Conservation (phyloP, 2,329 filamentous ascomycete species). For the Colletotrichum aenigma region DNA sequence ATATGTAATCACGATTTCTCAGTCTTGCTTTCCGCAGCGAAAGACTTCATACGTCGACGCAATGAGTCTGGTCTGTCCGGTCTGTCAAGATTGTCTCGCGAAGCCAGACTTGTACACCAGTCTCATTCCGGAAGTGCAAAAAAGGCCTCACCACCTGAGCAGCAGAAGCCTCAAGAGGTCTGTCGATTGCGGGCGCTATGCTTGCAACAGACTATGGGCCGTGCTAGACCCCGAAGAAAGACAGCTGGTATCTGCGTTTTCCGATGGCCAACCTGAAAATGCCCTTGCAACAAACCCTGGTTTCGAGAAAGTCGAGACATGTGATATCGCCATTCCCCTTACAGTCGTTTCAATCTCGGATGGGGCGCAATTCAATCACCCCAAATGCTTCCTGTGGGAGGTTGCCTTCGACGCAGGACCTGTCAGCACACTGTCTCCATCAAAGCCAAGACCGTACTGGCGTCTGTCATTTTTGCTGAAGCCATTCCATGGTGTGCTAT, state of each 20-base stretch:
- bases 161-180: not conserved
- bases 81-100: not conserved
- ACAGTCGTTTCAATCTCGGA: not conserved
- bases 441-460: not conserved
- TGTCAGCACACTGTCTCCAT: not conserved
- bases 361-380: not conserved
- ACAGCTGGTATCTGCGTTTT: accelerated
- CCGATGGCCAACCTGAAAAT: not conserved
- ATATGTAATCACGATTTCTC: not conserved
- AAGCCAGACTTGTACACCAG: accelerated
- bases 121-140: accelerated
- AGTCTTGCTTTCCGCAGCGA: not conserved
- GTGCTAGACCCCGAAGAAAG: not conserved
- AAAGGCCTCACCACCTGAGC: not conserved
- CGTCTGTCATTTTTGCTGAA: not conserved
- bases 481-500: not conserved
- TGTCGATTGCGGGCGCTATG: accelerated
- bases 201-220: accelerated
- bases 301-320: accelerated
- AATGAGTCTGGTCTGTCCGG: accelerated
- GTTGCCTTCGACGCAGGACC: accelerated
- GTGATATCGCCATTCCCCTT: accelerated
- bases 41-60: not conserved
- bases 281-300: not conserved
- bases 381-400: not conserved